A percentile compares a stretch with the other conserved stretches of the same genome.
These are phyloP conservation scores for Coniosporium tulheliwenetii DNA, from an alignment of 2,329 filamentous ascomycete species.

Conservation along the genomic window DNA sequence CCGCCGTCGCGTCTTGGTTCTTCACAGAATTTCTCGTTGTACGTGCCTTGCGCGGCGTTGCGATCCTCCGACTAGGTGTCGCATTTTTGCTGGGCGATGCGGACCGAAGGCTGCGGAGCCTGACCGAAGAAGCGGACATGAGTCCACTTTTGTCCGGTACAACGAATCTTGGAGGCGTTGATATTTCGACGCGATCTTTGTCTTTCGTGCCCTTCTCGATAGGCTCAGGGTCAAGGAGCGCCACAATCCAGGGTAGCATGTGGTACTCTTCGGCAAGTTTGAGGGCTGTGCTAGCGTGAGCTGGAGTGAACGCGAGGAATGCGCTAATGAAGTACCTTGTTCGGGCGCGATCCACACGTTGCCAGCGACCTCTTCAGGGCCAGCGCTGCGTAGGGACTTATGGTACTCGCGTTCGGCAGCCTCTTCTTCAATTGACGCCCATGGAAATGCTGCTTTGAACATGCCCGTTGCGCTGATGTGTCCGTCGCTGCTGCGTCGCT, in stretches of 20 bases:
- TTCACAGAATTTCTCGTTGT: conserved; percentile 21
- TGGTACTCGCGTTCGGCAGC: conserved; percentile 67
- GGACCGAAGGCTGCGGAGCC: conserved; percentile 42
- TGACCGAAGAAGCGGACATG: conserved; percentile 21
- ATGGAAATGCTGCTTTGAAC: conserved; percentile 83
- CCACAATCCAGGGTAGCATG: conserved; percentile 74
- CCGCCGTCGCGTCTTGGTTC: conserved; percentile 10
- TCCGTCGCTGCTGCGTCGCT: conserved; percentile 70
- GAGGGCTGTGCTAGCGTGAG: conserved; percentile 42
- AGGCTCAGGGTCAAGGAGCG: conserved; percentile 77
- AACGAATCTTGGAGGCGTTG: conserved; percentile 10
- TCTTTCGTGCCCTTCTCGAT: conserved; percentile 53
- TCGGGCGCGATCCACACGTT: conserved; percentile 91
- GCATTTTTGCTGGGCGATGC: conserved; percentile 36
- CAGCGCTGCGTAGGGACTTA: conserved; percentile 68
- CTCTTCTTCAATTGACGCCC: conserved; percentile 57
- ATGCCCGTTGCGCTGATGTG: conserved; percentile 78
- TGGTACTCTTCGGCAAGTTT: conserved; percentile 73
- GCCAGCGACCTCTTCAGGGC: conserved; percentile 81
- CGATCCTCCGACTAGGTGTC: conserved; percentile 28
- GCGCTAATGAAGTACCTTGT: conserved; percentile 32
- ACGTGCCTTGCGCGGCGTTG: conserved; percentile 38
- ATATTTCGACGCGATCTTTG: conserved; percentile 7
- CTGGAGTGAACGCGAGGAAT: background rate
- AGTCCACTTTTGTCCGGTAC: conserved; percentile 5